Evolutionary conservation across 192 early-diverging fungal genomes (phyloP).

Genomic region (Backusella sp.): DNA sequence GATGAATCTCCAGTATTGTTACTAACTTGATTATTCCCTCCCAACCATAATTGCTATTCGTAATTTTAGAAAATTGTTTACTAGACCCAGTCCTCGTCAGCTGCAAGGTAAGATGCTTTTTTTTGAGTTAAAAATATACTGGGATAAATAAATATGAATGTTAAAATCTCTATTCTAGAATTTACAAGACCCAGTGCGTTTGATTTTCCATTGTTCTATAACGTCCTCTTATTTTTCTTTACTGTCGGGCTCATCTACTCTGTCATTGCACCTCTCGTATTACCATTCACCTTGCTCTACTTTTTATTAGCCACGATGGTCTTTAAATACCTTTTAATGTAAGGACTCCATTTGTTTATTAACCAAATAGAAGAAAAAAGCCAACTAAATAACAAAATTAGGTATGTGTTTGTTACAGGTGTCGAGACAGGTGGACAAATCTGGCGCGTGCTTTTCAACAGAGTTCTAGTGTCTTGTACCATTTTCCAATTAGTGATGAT

Average conservation of each 20-base stretch:
- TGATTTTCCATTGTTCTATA: conserved; percentile 70
- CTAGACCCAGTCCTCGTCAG: conserved; percentile 66
- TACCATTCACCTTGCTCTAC: conserved; percentile 62
- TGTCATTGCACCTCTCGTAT: conserved; percentile 65
- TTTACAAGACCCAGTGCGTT: conserved; percentile 67
- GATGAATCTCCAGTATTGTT: not conserved
- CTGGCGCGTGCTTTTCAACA: conserved; percentile 69
- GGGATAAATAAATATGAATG: not conserved
- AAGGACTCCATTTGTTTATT: conserved; percentile 9
- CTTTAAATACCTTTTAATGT: conserved; percentile 74
- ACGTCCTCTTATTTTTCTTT: conserved; percentile 67
- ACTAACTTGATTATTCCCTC: not conserved
- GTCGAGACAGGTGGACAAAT: conserved; percentile 71
- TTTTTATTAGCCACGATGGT: conserved; percentile 65
- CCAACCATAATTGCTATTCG: conserved; percentile 15
- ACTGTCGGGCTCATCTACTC: conserved; percentile 72
- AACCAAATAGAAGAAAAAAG: not conserved
- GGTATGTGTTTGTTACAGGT: conserved; percentile 71
- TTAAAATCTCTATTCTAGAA: conserved; percentile 18
- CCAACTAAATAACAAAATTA: conserved; percentile 12
- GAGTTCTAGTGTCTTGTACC: conserved; percentile 60
- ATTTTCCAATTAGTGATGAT: conserved; percentile 71
- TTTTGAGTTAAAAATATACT: not conserved
- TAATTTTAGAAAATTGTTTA: conserved; percentile 50
- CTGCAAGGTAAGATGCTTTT: conserved; percentile 39